Base-by-base conservation (phyloP, 306 rosid genomes). In the peach (Prunus persica) region DNA sequence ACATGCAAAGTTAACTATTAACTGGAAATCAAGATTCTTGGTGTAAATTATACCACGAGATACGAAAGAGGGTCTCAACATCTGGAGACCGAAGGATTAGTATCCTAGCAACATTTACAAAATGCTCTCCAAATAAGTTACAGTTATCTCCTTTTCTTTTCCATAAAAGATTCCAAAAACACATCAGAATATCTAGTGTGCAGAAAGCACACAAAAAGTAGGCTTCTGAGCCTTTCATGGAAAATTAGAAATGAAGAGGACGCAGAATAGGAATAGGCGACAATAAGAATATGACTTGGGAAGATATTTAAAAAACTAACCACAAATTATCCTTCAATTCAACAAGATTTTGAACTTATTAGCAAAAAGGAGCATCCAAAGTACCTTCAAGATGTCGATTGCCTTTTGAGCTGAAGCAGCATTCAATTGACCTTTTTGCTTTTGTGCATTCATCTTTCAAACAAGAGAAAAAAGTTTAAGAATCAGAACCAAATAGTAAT, bases 341-440 rank as follows among this genome's bases (percentile, higher is more conserved):
- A 71, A 69, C 19, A 27, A 68, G 5, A 19, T 19, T 18, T 32
- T 25, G 47, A 30, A 54, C 28, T 62, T 41, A 30, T 10, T 16
- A 62, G 24, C 5, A 57, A n/a, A 45, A 77, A 78, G 65, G 28
- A 78, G 61, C 28, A 49, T 4, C 11, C 51, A 10, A 76, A 69
- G 41, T 80, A 96, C 99, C 98, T 96, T 96, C 74, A 96, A 81
- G 67, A 96, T 81, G 83, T 96, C 97, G 28, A 96, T 83, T 19
- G 99, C 97, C 80, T 91, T 92, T 80, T 96, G 96, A 78, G 99
- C 85, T 12, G 98, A 91, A 65, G 90, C 87, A 13, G 97, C 93
- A 82, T 91, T 86, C 83, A 91, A 52, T 89, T 96, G 96, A 83
- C 97, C 99, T 78, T 96, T 96, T 73, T 92, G 98, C 85, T 96